Conservation (phyloP, 768 basidiomycete genomes). For the Tephrocybe rancida region DNA sequence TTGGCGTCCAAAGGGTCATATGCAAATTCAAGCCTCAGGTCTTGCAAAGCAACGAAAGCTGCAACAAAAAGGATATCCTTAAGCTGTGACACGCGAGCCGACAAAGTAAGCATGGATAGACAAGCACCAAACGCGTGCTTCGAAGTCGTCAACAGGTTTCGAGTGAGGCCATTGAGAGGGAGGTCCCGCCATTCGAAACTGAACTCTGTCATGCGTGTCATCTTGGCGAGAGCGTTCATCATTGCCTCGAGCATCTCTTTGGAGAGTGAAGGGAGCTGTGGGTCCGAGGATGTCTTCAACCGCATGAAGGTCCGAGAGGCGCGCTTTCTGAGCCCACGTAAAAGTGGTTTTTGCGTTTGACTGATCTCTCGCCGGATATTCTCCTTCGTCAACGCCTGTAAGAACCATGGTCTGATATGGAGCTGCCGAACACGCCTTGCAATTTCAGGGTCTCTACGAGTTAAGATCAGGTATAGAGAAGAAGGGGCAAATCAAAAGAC, state of each 20-base stretch:
- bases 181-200: slow-evolving; percentile 2
- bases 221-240: neutral
- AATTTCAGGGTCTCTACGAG: slow-evolving; percentile 28
- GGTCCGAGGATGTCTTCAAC: neutral
- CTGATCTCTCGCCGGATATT: neutral
- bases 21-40: neutral
- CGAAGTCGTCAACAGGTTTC: neutral
- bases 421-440: slow-evolving; percentile 31
- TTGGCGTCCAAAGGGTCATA: neutral
- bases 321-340: too few species aligned
- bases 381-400: slow-evolving; percentile 19
- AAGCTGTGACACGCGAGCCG: neutral
- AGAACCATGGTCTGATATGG: slow-evolving; percentile 36
- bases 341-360: too few species aligned
- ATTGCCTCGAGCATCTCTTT: neutral
- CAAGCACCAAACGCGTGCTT: neutral
- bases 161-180: neutral
- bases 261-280: neutral
- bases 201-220: neutral
- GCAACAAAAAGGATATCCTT: neutral
- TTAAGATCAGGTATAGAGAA: neutral
- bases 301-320: neutral
- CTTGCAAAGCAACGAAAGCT: neutral
- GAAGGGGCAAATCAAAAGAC: neutral
- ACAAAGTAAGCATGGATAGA: neutral